Evolutionary conservation across 352 stramenopile species (phyloP), one percentile per base, ranked within the genome.

Genomic region (Phytopythium montanum): DNA sequence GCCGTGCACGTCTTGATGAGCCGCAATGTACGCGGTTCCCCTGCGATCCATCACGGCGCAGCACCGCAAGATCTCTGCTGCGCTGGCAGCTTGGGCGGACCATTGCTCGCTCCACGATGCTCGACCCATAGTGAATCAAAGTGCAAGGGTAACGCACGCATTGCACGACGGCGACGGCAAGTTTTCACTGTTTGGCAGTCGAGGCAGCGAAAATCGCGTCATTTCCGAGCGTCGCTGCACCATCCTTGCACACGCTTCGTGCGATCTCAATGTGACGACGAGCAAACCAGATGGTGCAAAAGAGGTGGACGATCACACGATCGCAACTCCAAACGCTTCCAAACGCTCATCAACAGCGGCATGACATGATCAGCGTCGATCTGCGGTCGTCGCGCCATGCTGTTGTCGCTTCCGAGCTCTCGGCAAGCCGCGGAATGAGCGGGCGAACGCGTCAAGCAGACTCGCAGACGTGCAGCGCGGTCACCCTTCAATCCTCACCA

Each of bases 101-200:
- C 39, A 45, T 25, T 9, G 13, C 21, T 18, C 13, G 16, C 38
- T 21, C 18, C 38, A 44, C 14, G 3, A 18, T 18, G 38, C 6
- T 19, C 38, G 14, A 8, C 1, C 13, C 39, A 46, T 51, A 51
- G 1, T 33, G 23, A 31, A 5, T 31, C 44, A 21, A 51, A 51
- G 23, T 51, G 21, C 23, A 21, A 49, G 5, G 13, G 44, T 51
- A 51, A 33, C 44, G 44, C 44, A 51, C 21, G 23, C 44, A 33
- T 2, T 2, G 13, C 3, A 25, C 44, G 44, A 51, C 44, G 12
- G 21, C 23, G 5, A n/a, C 42, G 2, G 23, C 13, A 29, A 16
- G 33, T 12, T 33, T 51, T 52, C n/a, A 18, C 45, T 36, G 42
- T 28, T 50, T 29, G 5, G 45, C 45, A 52, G 45, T 52, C 45